Percentiles rank a stretch among this genome's conserved stretches.
phyloP scores from a whole-genome alignment of 108 stramenopile genomes.

The Cyclostephanos tholiformis region DNA sequence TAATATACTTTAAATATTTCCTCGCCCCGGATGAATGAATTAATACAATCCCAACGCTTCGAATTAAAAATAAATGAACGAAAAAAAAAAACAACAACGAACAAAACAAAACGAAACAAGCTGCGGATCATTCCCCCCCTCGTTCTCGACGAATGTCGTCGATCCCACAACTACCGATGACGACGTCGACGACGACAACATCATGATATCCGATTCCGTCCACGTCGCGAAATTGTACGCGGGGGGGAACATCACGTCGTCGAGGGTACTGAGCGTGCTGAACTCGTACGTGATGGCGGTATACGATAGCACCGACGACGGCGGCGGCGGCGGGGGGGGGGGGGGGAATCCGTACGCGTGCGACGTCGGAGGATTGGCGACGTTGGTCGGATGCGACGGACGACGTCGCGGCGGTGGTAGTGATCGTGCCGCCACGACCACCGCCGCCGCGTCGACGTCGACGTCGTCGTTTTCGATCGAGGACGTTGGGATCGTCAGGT shows the following conservation, averaged over 20 bases:
- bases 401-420: slow-evolving; percentile 5
- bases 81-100: background rate
- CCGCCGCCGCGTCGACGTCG: too few relatives aligned
- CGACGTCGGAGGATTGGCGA: slow-evolving; percentile 67
- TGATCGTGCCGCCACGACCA: too few relatives aligned
- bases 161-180: too few relatives aligned
- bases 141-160: slow-evolving; percentile 38
- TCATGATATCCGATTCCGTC: slow-evolving; percentile 51
- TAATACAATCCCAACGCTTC: too few relatives aligned
- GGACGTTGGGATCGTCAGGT: slow-evolving; percentile 57
- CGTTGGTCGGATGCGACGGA: slow-evolving; percentile 36
- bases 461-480: slow-evolving; percentile 17
- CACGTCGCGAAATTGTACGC: slow-evolving; percentile 40
- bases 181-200: too few relatives aligned
- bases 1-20: too few relatives aligned
- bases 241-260: slow-evolving; percentile 57
- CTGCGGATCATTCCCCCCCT: slow-evolving; percentile 33
- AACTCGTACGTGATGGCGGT: slow-evolving; percentile 56
- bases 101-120: background rate
- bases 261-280: slow-evolving; percentile 55
- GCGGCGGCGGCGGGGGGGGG: slow-evolving; percentile 21
- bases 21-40: too few relatives aligned
- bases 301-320: slow-evolving; percentile 47
- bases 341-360: slow-evolving; percentile 73
- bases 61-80: too few relatives aligned